These are phyloP conservation scores for Fonsecaea monophora DNA, from an alignment of 2,329 filamentous ascomycete genomes.

Conservation along the genomic window DNA sequence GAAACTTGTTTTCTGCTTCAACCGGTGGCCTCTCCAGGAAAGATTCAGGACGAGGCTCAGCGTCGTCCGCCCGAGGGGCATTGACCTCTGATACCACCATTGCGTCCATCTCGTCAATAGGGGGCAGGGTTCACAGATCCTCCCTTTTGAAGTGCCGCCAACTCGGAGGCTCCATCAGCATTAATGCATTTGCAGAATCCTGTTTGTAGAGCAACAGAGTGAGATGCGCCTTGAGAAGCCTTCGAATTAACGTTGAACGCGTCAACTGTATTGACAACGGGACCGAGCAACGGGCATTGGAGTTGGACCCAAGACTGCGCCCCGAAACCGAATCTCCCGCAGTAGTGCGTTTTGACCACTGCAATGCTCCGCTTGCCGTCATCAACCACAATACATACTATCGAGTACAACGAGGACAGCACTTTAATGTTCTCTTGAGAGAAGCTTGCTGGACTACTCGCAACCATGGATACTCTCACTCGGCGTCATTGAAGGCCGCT, in stretches of 20 bases:
- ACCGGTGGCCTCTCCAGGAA: slow-evolving; percentile 44
- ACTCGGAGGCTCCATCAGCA: slow-evolving; percentile 9
- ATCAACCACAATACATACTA: background rate
- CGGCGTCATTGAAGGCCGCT: background rate
- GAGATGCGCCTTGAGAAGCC: background rate
- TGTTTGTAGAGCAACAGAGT: background rate
- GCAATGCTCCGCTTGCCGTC: background rate
- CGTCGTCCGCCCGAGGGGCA: slow-evolving; percentile 43
- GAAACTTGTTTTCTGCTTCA: slow-evolving; percentile 87
- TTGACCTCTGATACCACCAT: slow-evolving; percentile 52
- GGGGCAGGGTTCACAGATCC: background rate
- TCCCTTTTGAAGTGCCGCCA: background rate
- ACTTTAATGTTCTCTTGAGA: background rate
- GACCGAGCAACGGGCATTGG: background rate
- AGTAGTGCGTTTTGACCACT: background rate
- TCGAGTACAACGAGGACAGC: background rate
- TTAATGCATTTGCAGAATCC: background rate
- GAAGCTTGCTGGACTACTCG: background rate
- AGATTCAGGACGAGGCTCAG: slow-evolving; percentile 41
- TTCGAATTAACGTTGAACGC: background rate
- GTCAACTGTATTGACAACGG: background rate
- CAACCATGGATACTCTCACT: background rate
- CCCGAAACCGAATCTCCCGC: background rate
- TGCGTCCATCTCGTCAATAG: slow-evolving; percentile 48
- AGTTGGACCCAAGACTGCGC: background rate